Conservation (phyloP, 1,284 basidiomycete genomes). For the Afroboletus lepidellus region DNA sequence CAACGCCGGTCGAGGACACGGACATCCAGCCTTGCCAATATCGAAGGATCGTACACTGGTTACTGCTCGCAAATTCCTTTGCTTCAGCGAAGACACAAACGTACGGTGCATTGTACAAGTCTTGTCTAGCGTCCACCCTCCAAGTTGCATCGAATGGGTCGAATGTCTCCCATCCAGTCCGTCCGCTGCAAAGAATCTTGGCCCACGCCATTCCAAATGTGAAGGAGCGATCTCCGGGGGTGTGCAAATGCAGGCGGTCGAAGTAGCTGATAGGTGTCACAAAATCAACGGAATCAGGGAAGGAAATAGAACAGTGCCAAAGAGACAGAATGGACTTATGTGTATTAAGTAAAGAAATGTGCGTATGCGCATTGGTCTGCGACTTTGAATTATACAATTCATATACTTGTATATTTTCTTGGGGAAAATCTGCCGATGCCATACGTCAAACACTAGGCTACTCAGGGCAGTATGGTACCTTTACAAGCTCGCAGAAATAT, state of each 20-base stretch:
- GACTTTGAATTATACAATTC: constrained; percentile 69
- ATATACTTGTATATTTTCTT: constrained; percentile 67
- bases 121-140: constrained; percentile 52
- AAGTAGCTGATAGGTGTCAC: constrained; percentile 68
- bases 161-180: constrained; percentile 50
- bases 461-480: constrained; percentile 34
- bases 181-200: constrained; percentile 49
- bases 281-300: constrained; percentile 48
- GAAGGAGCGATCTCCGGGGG: constrained; percentile 65
- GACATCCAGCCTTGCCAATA: constrained; percentile 78
- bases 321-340: constrained; percentile 58
- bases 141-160: constrained; percentile 58
- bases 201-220: constrained; percentile 59
- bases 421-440: constrained; percentile 54
- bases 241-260: constrained; percentile 73
- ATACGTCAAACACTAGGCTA: background rate
- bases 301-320: constrained; percentile 47
- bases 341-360: constrained; percentile 49
- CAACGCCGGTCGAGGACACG: constrained; percentile 58
- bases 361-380: constrained; percentile 57
- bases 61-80: constrained; percentile 33
- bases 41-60: constrained; percentile 74
- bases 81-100: constrained; percentile 15
- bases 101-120: constrained; percentile 54
- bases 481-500: constrained; percentile 53